A percentile compares a stretch with the other conserved stretches of the same genome.
Evolutionary conservation across 2,329 filamentous ascomycete species (phyloP).

Genomic region (Penicillium sp.): DNA sequence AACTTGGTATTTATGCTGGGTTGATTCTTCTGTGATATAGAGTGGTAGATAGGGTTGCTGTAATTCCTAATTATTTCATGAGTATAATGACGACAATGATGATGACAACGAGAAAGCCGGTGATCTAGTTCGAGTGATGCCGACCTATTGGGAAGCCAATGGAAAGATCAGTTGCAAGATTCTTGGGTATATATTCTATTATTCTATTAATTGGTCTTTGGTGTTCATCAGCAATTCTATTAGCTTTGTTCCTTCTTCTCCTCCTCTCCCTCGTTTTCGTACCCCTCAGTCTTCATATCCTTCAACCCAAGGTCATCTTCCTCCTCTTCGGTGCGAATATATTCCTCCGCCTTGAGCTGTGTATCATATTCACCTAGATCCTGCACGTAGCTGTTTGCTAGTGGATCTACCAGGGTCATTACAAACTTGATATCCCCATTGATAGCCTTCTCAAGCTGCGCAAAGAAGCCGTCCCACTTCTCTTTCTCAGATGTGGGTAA

Average conservation of each 20-base stretch:
- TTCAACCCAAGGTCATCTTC: slow-evolving; percentile 86
- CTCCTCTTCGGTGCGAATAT: slow-evolving; percentile 83
- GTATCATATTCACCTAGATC: slow-evolving; percentile 79
- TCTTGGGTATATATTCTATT: too few relatives aligned
- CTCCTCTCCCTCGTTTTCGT: slow-evolving; percentile 51
- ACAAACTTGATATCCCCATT: slow-evolving; percentile 75
- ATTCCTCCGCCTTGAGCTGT: slow-evolving; percentile 76
- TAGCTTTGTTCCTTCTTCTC: slow-evolving; percentile 23
- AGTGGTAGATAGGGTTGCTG: too few relatives aligned
- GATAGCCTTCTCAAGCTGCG: slow-evolving; percentile 70
- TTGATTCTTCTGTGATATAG: too few relatives aligned
- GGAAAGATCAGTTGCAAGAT: too few relatives aligned
- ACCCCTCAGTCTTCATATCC: slow-evolving; percentile 91
- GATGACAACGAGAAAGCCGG: too few relatives aligned
- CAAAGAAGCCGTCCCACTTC: slow-evolving; percentile 80
- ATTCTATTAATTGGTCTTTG: too few relatives aligned
- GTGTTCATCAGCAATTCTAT: not conserved
- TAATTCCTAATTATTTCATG: too few relatives aligned
- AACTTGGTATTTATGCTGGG: too few relatives aligned
- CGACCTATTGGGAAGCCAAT: too few relatives aligned
- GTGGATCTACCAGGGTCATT: slow-evolving; percentile 77
- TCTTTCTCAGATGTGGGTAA: slow-evolving; percentile 61
- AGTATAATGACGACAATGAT: too few relatives aligned
- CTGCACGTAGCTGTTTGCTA: slow-evolving; percentile 92
- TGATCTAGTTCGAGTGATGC: too few relatives aligned